These are phyloP conservation scores for Crithidia sp. DNA, from an alignment of 208 protist genomes.

Conservation along the genomic window DNA sequence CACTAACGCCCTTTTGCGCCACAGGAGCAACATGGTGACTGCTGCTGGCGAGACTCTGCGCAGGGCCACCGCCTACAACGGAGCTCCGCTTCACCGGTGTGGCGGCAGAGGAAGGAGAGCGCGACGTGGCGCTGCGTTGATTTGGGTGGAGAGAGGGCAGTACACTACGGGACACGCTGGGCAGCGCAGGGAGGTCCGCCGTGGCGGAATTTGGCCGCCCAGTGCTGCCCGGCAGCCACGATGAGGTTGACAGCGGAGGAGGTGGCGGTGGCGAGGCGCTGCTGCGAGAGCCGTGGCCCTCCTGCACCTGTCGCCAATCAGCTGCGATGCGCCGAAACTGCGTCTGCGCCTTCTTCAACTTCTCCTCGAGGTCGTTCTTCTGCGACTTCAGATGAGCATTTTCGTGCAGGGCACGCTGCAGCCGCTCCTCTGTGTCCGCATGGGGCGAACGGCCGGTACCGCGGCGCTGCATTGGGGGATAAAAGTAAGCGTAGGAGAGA, in stretches of 20 bases:
- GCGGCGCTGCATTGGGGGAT: constrained; percentile 21
- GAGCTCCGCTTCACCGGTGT: constrained; percentile 1
- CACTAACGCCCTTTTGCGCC: neutral
- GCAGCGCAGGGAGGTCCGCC: neutral
- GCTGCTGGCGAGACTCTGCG: neutral
- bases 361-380: constrained; percentile 59
- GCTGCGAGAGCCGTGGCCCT: neutral
- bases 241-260: neutral
- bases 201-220: neutral
- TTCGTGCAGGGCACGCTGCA: constrained; percentile 77
- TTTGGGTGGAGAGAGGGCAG: constrained; percentile 17
- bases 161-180: neutral
- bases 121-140: neutral
- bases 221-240: neutral
- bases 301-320: constrained; percentile 45
- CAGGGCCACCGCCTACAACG: neutral
- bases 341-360: constrained; percentile 67
- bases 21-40: neutral
- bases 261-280: no score
- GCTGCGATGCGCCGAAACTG: constrained; percentile 78
- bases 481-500: neutral
- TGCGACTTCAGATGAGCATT: constrained; percentile 68
- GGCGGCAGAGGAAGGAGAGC: neutral
- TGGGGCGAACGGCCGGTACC: constrained; percentile 14
- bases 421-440: constrained; percentile 55